A percentile compares a stretch with the other conserved stretches of the same genome.
phyloP scores from a whole-genome alignment of 257 asterid species.

The Fraxinus quadrangulata region DNA sequence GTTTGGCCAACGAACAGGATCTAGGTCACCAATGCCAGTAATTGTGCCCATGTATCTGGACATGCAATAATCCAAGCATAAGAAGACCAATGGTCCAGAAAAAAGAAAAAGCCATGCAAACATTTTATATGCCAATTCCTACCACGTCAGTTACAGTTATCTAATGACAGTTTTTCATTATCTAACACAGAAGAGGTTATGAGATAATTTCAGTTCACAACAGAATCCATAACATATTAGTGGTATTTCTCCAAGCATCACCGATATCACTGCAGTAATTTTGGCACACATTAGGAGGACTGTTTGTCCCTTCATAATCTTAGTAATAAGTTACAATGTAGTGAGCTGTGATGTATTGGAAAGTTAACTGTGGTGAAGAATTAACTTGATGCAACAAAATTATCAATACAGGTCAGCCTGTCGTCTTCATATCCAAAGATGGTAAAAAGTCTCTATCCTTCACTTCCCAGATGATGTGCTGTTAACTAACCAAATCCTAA shows the following conservation, averaged over 20 bases:
- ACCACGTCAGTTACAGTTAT: neutral
- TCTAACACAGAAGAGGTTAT: neutral
- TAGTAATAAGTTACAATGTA: neutral
- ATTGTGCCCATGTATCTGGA: slow-evolving; percentile 96
- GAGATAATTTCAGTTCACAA: neutral
- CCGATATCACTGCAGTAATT: neutral
- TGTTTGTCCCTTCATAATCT: neutral
- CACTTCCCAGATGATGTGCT: neutral
- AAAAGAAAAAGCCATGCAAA: neutral
- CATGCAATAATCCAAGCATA: slow-evolving; percentile 20
- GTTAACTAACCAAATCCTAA: neutral
- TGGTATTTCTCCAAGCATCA: neutral
- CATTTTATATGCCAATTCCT: neutral
- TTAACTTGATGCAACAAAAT: neutral
- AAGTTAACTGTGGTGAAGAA: neutral
- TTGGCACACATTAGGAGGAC: neutral
- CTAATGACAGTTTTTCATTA: neutral
- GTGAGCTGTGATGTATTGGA: neutral
- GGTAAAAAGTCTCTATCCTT: neutral
- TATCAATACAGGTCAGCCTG: neutral
- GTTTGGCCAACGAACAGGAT: slow-evolving; percentile 90
- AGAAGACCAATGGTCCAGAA: slow-evolving; percentile 21
- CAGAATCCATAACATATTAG: neutral
- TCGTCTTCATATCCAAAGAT: slow-evolving; percentile 1
- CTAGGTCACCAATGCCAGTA: slow-evolving; percentile 94